Conservation (phyloP, 2,329 filamentous ascomycete genomes). For the Fusarium chuoi region DNA sequence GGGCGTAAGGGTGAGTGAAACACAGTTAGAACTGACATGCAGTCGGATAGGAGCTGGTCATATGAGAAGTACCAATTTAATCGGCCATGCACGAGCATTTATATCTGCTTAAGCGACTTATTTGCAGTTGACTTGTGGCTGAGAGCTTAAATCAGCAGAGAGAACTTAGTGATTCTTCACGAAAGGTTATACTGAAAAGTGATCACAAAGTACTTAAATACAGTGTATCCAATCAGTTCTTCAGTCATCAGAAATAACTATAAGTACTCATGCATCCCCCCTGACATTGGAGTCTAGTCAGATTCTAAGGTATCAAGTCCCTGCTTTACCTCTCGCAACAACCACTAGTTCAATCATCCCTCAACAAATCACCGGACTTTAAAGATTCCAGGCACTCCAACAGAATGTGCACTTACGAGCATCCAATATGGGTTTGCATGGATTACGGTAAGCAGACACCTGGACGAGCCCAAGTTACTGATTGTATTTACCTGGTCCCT, state of each 20-base stretch:
- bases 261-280: not conserved
- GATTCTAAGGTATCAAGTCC: too few species aligned
- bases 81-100: not conserved
- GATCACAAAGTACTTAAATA: fast-evolving
- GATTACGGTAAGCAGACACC: not conserved
- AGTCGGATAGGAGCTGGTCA: not conserved
- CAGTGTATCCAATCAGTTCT: fast-evolving
- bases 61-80: not conserved
- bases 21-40: not conserved
- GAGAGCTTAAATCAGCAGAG: too few species aligned
- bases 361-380: fast-evolving
- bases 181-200: fast-evolving
- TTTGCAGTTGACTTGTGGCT: too few species aligned
- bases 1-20: too few species aligned
- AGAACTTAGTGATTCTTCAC: not conserved
- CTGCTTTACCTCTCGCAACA: fast-evolving
- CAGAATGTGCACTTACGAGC: not conserved
- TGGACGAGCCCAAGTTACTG: not conserved
- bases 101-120: not conserved
- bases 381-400: fast-evolving
- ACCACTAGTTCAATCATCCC: not conserved
- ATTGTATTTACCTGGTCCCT: not conserved
- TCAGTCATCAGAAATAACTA: not conserved
- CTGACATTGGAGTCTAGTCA: fast-evolving
- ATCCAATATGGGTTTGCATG: not conserved